phyloP scores from a whole-genome alignment of 164 flowering plant species.

The Akebia trifoliata region DNA sequence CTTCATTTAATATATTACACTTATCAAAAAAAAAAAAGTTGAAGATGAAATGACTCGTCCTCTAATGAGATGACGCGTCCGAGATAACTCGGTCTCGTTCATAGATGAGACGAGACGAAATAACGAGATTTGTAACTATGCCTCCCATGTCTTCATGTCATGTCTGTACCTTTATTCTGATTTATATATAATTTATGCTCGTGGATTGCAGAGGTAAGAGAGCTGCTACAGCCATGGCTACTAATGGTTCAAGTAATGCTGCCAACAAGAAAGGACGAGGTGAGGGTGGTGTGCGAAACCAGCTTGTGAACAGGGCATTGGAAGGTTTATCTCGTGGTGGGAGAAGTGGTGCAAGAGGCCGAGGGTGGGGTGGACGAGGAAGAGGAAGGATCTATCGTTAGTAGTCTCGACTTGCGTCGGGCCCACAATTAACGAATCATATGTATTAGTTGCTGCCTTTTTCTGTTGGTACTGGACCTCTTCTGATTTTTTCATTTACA shows the following conservation, averaged over 20 bases:
- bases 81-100: no score
- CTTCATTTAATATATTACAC: no score
- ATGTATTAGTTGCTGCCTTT: no score
- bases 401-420: no score
- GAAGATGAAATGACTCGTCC: no score
- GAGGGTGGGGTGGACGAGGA: constrained; percentile 56
- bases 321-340: constrained; percentile 69
- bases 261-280: constrained; percentile 73
- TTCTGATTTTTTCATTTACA: no score
- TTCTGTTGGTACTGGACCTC: no score
- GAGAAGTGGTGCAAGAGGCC: constrained; percentile 38
- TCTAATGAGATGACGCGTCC: no score
- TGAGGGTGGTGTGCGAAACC: constrained; percentile 55
- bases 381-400: constrained; percentile 64
- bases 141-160: not conserved
- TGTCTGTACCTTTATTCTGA: not conserved
- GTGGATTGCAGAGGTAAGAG: constrained; percentile 58
- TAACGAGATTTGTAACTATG: no score
- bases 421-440: no score
- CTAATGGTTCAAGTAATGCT: constrained; percentile 44
- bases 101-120: no score
- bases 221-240: constrained; percentile 34
- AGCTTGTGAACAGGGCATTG: constrained; percentile 67
- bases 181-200: not conserved
- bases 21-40: no score